Evolutionary conservation across 2,329 filamentous ascomycete species (phyloP), one percentile per base, ranked within the genome.

Genomic region (Penicillium glabrum): DNA sequence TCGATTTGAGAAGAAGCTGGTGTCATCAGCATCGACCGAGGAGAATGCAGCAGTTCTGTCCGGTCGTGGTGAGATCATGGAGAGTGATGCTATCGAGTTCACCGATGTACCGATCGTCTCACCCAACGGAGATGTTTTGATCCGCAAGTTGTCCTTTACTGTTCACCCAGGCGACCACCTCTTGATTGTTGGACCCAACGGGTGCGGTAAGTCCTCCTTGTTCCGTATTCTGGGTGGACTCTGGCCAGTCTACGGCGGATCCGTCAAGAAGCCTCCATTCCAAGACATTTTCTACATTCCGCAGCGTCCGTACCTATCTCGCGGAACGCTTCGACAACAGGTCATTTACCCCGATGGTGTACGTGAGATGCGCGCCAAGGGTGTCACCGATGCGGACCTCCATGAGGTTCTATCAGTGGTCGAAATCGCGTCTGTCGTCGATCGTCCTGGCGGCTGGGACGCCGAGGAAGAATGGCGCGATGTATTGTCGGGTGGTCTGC

Each of bases 241-340:
- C 3, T 99, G 95, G 95, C 95, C 95, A 16, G 95, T 98, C 13
- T 99, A 99, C 74, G 93, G 95, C 62, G 95, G 95, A 51, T 91
- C 86, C 1, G 95, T 99, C 21, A 84, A 91, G 68, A 98, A 98
- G 74, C 95, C 95, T 1, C 87, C 90, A 1, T 95, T 93, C 68
- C 87, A 90, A 64, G 89, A 95, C 71, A 98, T 99, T 71, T 99
- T 98, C 78, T 99, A 99, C 78, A 96, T 99, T 62, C 95, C 95
- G 0, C 95, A 99, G 71, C 87, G 95, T 1, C 95, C 95, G 0
- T 99, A 99, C 71, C 83, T 99, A 1, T 95, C 90, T 14, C 87
- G 91, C 52, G 95, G 95, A 23, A 92, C 90, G 1, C 84, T 99
- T n/a, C 88, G 95, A 39, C 92, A 98, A 73, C 95, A 99, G 70